A percentile compares a stretch with the other conserved stretches of the same genome.
Evolutionary conservation across 2,329 filamentous ascomycete genomes (phyloP).

Genomic region (Clonostachys byssicola): DNA sequence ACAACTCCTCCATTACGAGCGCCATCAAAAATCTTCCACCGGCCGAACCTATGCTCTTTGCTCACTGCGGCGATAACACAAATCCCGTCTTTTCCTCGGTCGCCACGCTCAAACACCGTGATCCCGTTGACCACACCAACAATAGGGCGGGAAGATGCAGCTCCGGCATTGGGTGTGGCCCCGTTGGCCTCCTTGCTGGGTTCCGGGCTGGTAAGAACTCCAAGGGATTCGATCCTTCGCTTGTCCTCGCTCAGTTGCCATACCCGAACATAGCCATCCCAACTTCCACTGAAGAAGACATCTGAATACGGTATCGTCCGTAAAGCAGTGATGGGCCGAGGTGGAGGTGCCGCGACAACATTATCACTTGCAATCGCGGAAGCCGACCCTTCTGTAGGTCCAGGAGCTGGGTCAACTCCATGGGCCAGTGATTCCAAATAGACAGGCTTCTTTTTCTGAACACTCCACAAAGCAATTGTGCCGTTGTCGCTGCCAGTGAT

Average conservation of each 20-base stretch:
- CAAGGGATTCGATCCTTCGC: constrained; percentile 68
- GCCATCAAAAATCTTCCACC: constrained; percentile 64
- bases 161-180: constrained; percentile 11
- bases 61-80: constrained; percentile 84
- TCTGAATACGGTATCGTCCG: constrained; percentile 86
- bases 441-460: constrained; percentile 92
- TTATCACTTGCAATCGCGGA: constrained; percentile 29
- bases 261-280: constrained; percentile 79
- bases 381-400: constrained; percentile 67
- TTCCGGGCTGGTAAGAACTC: constrained; percentile 49
- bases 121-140: constrained; percentile 86
- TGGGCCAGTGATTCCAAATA: constrained; percentile 78
- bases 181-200: constrained; percentile 11
- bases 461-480: constrained; percentile 78
- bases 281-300: constrained; percentile 85
- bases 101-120: constrained; percentile 79
- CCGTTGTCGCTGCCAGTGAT: constrained; percentile 94
- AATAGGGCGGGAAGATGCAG: constrained; percentile 25
- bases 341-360: constrained; percentile 55
- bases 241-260: constrained; percentile 87
- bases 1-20: constrained; percentile 83
- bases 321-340: constrained; percentile 88
- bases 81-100: constrained; percentile 70
- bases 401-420: constrained; percentile 71
- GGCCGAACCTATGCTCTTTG: constrained; percentile 79